Base-by-base conservation (phyloP, 1,284 basidiomycete species). In the Porodaedalea pini region DNA sequence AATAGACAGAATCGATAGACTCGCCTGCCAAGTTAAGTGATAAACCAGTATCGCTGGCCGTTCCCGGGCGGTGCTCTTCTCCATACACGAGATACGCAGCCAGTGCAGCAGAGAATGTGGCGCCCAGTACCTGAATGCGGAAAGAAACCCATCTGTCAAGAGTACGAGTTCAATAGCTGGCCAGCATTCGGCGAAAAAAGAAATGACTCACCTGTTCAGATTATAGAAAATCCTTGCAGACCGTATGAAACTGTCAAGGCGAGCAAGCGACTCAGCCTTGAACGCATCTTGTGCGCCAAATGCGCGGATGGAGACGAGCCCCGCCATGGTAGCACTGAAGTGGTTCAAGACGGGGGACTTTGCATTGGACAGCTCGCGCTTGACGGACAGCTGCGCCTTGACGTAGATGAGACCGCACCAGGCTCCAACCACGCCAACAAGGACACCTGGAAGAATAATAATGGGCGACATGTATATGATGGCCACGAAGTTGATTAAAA, bases 1-100 rank as follows among this genome's bases (percentile, higher is more conserved):
- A 50, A n/a, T n/a, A 19, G 19, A 7, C 54, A 19, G 4, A 5
- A n/a, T 36, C 17, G 8, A 13, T 17, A 1, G 32, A 62, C 67
- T 40, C 25, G 77, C 73, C 71, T 55, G 76, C 78, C 71, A 82
- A 78, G 58, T 74, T 74, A 43, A 83, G 69, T 3, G 79, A 74
- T 61, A 85, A 78, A 10, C 84, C 78, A 0, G 80, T 80, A 49
- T 79, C 77, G 15, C 74, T 74, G n/a, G 79, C 73, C n/a, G 73
- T 62, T 23, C 70, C 67, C 3, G 71, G 69, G 45, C 37, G 40
- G 17, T 58, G 32, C 7, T 31, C 36, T 15, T 34, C 44, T n/a
- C 56, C 57, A 56, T 64, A 64, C 11, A 64, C 57, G 10, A 64
- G 36, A 48, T 59, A 64, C 2, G 51, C 32, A 7, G 62, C 51